phyloP scores from a whole-genome alignment of 805 yeast genomes.

The Yueomyces sp. region DNA sequence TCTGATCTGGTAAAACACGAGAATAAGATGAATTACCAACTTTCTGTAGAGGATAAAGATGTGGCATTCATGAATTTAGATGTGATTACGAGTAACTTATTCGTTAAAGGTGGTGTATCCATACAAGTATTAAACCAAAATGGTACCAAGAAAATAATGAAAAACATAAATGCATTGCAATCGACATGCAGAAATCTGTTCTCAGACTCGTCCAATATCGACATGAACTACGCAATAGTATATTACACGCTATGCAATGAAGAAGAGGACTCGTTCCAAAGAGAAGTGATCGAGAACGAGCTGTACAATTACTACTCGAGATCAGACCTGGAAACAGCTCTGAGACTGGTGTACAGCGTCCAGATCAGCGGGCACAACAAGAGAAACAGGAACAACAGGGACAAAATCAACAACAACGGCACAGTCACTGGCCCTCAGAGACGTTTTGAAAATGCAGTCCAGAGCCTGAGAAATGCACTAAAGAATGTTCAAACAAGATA shows the following conservation, averaged over 20 bases:
- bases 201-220: slow-evolving; percentile 11
- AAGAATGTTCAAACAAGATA: too few relatives aligned
- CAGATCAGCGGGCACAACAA: background rate
- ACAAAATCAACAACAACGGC: background rate
- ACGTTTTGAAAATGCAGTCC: slow-evolving; percentile 17
- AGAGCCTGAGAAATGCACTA: slow-evolving; percentile 1
- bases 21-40: slow-evolving; percentile 13
- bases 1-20: slow-evolving; percentile 18
- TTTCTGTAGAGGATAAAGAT: slow-evolving; percentile 9
- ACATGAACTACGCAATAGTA: slow-evolving; percentile 11
- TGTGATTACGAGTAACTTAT: slow-evolving; percentile 9
- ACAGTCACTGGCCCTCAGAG: slow-evolving; percentile 1
- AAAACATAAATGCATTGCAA: slow-evolving; percentile 21
- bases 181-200: slow-evolving; percentile 16
- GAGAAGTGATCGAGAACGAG: slow-evolving; percentile 9
- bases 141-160: slow-evolving; percentile 19
- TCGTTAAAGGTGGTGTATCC: slow-evolving; percentile 15
- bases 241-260: slow-evolving; percentile 13
- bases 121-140: slow-evolving; percentile 16
- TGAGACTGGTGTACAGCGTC: background rate
- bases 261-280: background rate
- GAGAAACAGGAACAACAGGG: background rate
- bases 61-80: slow-evolving; percentile 18
- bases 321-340: background rate
- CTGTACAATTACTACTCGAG: slow-evolving; percentile 8